Evolutionary conservation across 2,329 filamentous ascomycete species (phyloP).

Genomic region (Fusarium buxicola): DNA sequence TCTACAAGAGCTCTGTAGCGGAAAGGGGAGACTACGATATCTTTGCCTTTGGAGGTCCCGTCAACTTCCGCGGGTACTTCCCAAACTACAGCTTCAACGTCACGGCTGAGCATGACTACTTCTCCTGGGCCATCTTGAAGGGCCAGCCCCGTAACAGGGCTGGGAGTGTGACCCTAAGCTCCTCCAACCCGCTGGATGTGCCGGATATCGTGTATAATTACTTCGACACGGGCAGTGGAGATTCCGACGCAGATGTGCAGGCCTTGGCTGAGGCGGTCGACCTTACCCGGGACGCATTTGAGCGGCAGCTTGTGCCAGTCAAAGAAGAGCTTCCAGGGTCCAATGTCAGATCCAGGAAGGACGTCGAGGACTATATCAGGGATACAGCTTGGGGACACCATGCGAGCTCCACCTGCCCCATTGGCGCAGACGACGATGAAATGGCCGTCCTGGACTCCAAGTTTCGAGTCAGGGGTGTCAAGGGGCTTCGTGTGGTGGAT

Average conservation of each 20-base stretch:
- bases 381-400: not conserved
- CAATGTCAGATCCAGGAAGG: not conserved
- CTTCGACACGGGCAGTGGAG: not conserved
- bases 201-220: not conserved
- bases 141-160: not conserved
- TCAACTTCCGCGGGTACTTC: not conserved
- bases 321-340: not conserved
- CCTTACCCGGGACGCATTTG: not conserved
- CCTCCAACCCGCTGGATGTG: not conserved
- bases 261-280: not conserved
- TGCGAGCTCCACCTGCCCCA: not conserved
- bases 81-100: not conserved
- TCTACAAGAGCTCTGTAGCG: not conserved
- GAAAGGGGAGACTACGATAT: not conserved
- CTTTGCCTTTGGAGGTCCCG: not conserved
- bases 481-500: not conserved
- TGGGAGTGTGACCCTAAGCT: not conserved
- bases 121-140: slow-evolving; percentile 1
- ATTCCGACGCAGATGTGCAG: not conserved
- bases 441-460: slow-evolving; percentile 10
- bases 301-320: not conserved
- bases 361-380: not conserved
- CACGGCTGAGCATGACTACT: not conserved
- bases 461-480: not conserved
- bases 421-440: slow-evolving; percentile 3